Base-by-base conservation (phyloP, 331 rosid species). In the Pyrus hybrid region DNA sequence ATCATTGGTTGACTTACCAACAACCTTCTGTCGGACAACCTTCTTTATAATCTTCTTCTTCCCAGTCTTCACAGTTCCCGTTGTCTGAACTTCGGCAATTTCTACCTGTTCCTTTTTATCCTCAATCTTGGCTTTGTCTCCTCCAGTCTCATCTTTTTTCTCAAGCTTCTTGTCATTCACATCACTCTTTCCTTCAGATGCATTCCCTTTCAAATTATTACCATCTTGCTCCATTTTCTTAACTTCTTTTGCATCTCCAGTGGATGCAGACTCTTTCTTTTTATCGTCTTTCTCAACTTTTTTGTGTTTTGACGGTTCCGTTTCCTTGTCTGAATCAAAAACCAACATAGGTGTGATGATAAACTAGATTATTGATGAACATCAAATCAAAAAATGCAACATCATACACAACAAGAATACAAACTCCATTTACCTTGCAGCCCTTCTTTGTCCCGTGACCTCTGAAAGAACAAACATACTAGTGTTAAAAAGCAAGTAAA, bases 21-120 rank as follows among this genome's bases (percentile, higher is more conserved):
- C 80, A 73, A 83, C 91, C 82, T 90, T 95, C 78, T 84, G 98
- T 83, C 88, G 92, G 78, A 95, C 91, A 79, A 95, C 79, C 90
- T 83, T 95, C 77, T 80, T 92, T 58, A 92, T 89, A 70, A 95
- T 69, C 81, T 88, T 95, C 86, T 86, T 95, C 77, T 90, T 95
- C 84, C 85, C 96, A 64, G 97, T 20, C 85, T 87, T 90, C 68
- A 66, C 91, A 66, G 29, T 80, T 28, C 87, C 79, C 16, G 87
- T 47, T 64, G 87, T 77, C 80, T 82, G 92, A 69, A 86, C 85
- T 73, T 75, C 26, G 43, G 84, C 86, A 73, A 81, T 63, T 74
- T 78, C 90, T 63, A 30, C 89, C 43, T 20, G 83, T 56, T 76
- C 91, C 37, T 87, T 84, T 73, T 84, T 89, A 76, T 80, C 93